These are phyloP conservation scores for Backusella macrospora DNA, from an alignment of 192 early-diverging fungal species.

Conservation along the genomic window DNA sequence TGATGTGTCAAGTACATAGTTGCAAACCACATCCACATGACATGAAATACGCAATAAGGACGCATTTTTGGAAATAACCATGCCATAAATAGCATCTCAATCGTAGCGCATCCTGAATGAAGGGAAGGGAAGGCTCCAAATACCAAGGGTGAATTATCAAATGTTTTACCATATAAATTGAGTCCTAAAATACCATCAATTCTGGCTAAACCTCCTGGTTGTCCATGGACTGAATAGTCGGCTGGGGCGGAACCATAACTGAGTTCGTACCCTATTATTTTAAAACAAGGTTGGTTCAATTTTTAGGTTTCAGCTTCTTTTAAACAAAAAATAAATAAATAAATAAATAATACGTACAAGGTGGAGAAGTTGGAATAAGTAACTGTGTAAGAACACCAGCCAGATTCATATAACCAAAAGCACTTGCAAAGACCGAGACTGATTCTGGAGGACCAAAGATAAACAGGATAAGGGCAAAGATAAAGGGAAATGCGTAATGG, in stretches of 20 bases:
- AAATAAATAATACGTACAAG: slow-evolving; percentile 69
- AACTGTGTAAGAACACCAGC: slow-evolving; percentile 71
- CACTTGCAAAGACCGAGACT: slow-evolving; percentile 54
- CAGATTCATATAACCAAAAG: slow-evolving; percentile 72
- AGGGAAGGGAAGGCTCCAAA: slow-evolving; percentile 80
- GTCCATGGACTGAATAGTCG: slow-evolving; percentile 64
- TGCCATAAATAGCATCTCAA: slow-evolving; percentile 62
- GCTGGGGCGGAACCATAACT: slow-evolving; percentile 65
- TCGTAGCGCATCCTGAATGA: slow-evolving; percentile 70
- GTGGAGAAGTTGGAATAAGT: slow-evolving; percentile 66
- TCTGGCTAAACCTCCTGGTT: slow-evolving; percentile 67
- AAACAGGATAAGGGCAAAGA: slow-evolving; percentile 52
- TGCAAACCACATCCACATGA: slow-evolving; percentile 79
- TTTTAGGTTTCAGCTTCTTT: background rate
- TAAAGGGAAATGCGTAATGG: slow-evolving; percentile 68
- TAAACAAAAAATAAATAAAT: background rate
- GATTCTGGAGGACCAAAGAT: slow-evolving; percentile 55
- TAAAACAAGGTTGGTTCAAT: background rate
- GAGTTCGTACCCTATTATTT: slow-evolving; percentile 66
- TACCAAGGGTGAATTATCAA: slow-evolving; percentile 69
- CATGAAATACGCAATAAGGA: slow-evolving; percentile 53
- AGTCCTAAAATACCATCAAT: slow-evolving; percentile 69
- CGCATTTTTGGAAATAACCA: slow-evolving; percentile 49
- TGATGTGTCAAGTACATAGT: slow-evolving; percentile 80
- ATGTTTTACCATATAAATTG: slow-evolving; percentile 62